These are phyloP conservation scores for Aspergillus chevalieri DNA, from an alignment of 2,329 filamentous ascomycete genomes.

Conservation along the genomic window DNA sequence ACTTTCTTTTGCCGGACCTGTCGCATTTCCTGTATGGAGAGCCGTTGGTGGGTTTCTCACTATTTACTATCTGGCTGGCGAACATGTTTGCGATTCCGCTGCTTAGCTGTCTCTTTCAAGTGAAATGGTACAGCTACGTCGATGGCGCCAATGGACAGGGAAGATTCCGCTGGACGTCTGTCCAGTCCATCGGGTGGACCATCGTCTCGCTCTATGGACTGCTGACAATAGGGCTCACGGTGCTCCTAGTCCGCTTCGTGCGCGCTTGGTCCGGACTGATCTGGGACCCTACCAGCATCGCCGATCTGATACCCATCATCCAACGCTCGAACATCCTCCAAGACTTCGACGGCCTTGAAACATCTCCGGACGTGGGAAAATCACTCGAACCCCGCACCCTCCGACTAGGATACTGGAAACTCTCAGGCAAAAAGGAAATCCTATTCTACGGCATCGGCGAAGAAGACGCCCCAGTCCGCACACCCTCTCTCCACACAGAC, in stretches of 20 bases:
- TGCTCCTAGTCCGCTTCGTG: constrained; percentile 61
- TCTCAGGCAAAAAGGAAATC: constrained; percentile 54
- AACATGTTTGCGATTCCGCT: constrained; percentile 72
- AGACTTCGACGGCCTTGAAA: constrained; percentile 66
- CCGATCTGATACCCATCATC: constrained; percentile 71
- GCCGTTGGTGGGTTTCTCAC: constrained; percentile 59
- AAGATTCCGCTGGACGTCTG: constrained; percentile 72
- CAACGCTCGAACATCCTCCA: constrained; percentile 71
- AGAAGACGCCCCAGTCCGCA: constrained; percentile 46
- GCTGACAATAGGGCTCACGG: constrained; percentile 52
- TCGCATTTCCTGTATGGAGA: constrained; percentile 64
- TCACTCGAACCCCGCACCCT: constrained; percentile 54
- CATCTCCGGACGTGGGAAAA: constrained; percentile 44
- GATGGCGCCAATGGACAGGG: constrained; percentile 29
- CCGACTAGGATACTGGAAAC: constrained; percentile 80
- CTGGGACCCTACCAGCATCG: constrained; percentile 79
- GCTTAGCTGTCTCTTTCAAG: constrained; percentile 68
- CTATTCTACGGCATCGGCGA: constrained; percentile 78
- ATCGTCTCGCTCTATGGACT: constrained; percentile 68
- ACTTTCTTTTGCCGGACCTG: constrained; percentile 62
- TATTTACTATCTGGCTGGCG: constrained; percentile 67
- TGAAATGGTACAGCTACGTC: constrained; percentile 46
- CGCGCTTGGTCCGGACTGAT: constrained; percentile 65
- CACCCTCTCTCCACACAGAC: constrained; percentile 32
- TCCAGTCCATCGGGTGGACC: constrained; percentile 72